Base-by-base conservation (phyloP, 75 land plant species). In the Cunninghamia lanceolata region DNA sequence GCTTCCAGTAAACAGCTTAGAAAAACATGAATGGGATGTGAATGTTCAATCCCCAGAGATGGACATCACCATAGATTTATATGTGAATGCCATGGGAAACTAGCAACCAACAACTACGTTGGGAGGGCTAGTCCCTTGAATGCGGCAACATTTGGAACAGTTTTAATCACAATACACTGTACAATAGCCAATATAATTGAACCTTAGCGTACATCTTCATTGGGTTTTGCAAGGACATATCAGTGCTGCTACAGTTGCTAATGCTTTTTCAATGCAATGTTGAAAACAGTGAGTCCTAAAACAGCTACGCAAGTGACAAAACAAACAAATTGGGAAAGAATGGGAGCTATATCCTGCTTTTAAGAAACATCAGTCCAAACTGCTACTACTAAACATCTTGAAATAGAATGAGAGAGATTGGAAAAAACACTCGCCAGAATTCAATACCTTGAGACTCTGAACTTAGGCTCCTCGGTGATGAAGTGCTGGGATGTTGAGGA, bases 401-500 rank as follows among this genome's bases (percentile, higher is more conserved):
- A 43, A 80, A 80, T n/a, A 25, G 25, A 80, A 80, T 79, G 45
- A 79, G 30, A n/a, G 40, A 45, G 3, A 80, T 80, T 80, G 9
- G 46, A 45, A 80, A 45, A 28, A 42, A 13, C 32, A 80, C 50
- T 42, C 30, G n/a, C 68, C 28, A 63, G 32, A 43, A 80, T 45
- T 42, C 14, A 80, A 45, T 80, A 80, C 82, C 82, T 80, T 80
- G 82, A 45, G 32, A 80, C 30, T 73, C 82, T 45, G 34, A 42
- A 28, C 30, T 42, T 45, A 3, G 50, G 82, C 32, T 38, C 25
- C 46, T 28, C 82, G 43, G 46, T 79, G n/a, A 42, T 40, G 46
- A 79, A 79, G 43, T 79, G 47, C 82, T 43, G 50, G 3, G 46
- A 17, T 56, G 63, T 56, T 25, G 68, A 63, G 68, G 30, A 6